Evolutionary conservation across 352 stramenopile species (phyloP).

Genomic region (Albugo candida): DNA sequence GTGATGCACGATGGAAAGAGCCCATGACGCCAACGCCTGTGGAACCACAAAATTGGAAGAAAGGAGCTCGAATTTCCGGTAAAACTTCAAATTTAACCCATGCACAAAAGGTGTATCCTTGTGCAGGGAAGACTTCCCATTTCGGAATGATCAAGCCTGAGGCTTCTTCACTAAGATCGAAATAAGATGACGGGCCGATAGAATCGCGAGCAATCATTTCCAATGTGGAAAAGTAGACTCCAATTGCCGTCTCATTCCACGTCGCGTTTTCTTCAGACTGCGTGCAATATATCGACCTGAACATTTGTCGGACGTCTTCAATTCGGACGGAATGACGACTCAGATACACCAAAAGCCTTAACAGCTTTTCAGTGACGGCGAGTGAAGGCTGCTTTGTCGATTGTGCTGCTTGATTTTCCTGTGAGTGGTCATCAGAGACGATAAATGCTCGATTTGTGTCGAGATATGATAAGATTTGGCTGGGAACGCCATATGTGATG

Average conservation of each 20-base stretch:
- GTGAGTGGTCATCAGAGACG: neutral
- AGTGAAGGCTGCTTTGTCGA: slow-evolving; percentile 6
- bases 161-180: slow-evolving; percentile 60
- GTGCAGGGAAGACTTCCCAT: slow-evolving; percentile 48
- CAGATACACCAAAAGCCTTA: slow-evolving; percentile 57
- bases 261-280: slow-evolving; percentile 46
- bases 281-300: slow-evolving; percentile 49
- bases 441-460: slow-evolving; percentile 31
- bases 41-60: slow-evolving; percentile 52
- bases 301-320: slow-evolving; percentile 66
- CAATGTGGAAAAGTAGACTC: slow-evolving; percentile 59
- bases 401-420: too few relatives aligned
- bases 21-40: slow-evolving; percentile 58
- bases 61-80: slow-evolving; percentile 37
- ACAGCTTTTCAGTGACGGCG: slow-evolving; percentile 53
- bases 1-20: slow-evolving; percentile 50
- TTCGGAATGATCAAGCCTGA: slow-evolving; percentile 50
- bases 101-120: slow-evolving; percentile 69
- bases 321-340: slow-evolving; percentile 57
- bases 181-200: slow-evolving; percentile 63
- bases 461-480: slow-evolving; percentile 51
- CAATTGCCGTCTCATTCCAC: slow-evolving; percentile 37
- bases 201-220: slow-evolving; percentile 75
- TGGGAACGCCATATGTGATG: slow-evolving; percentile 40
- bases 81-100: slow-evolving; percentile 74